Percentiles rank a stretch among this genome's conserved stretches.
Conservation (phyloP, 73 alveolate species). For the Paramecium bursaria region DNA sequence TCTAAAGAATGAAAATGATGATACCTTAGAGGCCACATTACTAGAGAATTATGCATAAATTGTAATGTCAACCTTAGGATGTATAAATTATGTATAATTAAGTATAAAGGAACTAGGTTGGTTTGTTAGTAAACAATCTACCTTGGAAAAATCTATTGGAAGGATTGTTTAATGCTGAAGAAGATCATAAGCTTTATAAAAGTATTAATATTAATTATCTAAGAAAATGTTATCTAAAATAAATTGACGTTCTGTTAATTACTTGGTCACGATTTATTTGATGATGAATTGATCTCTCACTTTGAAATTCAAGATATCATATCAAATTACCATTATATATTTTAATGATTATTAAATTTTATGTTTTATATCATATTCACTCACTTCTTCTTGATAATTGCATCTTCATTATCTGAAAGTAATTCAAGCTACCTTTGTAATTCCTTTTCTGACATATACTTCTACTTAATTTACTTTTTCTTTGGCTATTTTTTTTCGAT, state of each 20-base stretch:
- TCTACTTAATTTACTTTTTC: too few relatives aligned
- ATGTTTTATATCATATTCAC: too few relatives aligned
- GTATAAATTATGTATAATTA: background rate
- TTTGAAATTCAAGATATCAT: slow-evolving; percentile 37
- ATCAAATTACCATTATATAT: background rate
- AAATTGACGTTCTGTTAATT: slow-evolving; percentile 39
- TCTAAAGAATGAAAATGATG: slow-evolving; percentile 10
- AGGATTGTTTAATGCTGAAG: slow-evolving; percentile 60
- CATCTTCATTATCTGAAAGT: too few relatives aligned
- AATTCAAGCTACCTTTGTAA: too few relatives aligned
- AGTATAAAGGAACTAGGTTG: slow-evolving; percentile 34
- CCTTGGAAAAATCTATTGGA: slow-evolving; percentile 49
- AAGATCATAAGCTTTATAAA: slow-evolving; percentile 32
- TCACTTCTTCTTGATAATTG: too few relatives aligned
- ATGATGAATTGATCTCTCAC: slow-evolving; percentile 17
- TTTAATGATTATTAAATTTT: too few relatives aligned
- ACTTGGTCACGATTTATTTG: slow-evolving; percentile 43
- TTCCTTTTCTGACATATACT: too few relatives aligned
- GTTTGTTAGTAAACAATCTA: slow-evolving; percentile 21
- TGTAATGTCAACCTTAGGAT: slow-evolving; percentile 35
- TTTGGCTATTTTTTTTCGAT: too few relatives aligned
- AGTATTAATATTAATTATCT: too few relatives aligned
- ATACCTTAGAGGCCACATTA: slow-evolving; percentile 57
- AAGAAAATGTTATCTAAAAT: slow-evolving; percentile 1
- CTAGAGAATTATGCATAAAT: slow-evolving; percentile 52